Conservation (phyloP, 352 stramenopile species). For the Globisporangium nodosum region DNA sequence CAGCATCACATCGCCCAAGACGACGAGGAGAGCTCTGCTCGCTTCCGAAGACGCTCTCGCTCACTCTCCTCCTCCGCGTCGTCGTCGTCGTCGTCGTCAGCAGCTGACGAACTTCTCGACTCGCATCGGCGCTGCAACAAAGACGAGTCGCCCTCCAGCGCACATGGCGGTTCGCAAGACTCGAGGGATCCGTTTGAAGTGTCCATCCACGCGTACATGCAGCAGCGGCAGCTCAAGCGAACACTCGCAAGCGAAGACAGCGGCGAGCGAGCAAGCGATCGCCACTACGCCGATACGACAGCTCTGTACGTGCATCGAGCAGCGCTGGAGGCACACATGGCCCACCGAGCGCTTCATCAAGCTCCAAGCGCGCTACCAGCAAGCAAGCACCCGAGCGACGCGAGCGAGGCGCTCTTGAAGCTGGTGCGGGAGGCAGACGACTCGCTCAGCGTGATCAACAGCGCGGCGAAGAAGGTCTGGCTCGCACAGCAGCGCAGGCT, state of each 20-base stretch:
- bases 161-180: background rate
- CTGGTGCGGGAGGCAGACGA: constrained; percentile 58
- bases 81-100: constrained; percentile 3
- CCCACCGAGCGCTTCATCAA: no score
- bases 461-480: constrained; percentile 42
- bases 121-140: background rate
- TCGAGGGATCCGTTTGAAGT: constrained; percentile 3
- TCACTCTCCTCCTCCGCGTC: background rate
- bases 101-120: background rate
- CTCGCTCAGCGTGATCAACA: constrained; percentile 68
- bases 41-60: background rate
- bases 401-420: constrained; percentile 26
- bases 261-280: background rate
- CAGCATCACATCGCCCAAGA: no score
- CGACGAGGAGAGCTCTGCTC: background rate
- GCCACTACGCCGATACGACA: background rate
- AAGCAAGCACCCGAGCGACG: background rate
- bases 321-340: background rate
- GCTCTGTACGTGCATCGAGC: background rate
- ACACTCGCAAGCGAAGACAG: background rate
- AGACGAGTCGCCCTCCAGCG: background rate
- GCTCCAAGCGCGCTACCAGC: background rate
- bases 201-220: constrained; percentile 8
- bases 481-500: constrained; percentile 33
- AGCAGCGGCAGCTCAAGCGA: constrained; percentile 5